Conservation (phyloP, 2,329 filamentous ascomycete species). For the Endothia cerciana region DNA sequence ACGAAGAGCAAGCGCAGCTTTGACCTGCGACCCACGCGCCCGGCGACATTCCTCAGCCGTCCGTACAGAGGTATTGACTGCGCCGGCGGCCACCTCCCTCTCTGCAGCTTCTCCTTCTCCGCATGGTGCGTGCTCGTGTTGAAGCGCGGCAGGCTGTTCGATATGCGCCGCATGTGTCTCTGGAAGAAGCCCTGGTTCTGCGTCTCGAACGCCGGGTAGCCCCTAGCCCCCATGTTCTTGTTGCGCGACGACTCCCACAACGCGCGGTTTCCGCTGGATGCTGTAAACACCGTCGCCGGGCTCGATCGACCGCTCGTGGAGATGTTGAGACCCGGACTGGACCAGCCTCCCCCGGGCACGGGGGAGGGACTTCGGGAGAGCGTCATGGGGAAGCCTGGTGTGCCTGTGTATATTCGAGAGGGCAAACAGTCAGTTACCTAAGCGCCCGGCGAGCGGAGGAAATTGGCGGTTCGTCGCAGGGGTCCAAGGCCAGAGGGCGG, state of each 20-base stretch:
- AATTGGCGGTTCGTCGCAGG: slow-evolving; percentile 23
- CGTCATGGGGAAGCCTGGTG: slow-evolving; percentile 70
- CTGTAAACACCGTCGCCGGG: slow-evolving; percentile 56
- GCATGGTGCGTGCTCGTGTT: slow-evolving; percentile 59
- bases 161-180: slow-evolving; percentile 80
- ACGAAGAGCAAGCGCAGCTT: slow-evolving; percentile 66
- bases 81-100: slow-evolving; percentile 56
- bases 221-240: slow-evolving; percentile 70
- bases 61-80: slow-evolving; percentile 51
- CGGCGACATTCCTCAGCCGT: slow-evolving; percentile 50
- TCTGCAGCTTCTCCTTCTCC: slow-evolving; percentile 77
- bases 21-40: slow-evolving; percentile 64
- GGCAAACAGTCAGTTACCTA: slow-evolving; percentile 13
- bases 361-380: slow-evolving; percentile 88
- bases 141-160: slow-evolving; percentile 77
- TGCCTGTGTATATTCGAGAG: slow-evolving; percentile 46
- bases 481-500: slow-evolving; percentile 18
- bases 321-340: slow-evolving; percentile 77
- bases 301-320: slow-evolving; percentile 70
- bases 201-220: slow-evolving; percentile 76
- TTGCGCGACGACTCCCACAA: slow-evolving; percentile 80
- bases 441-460: slow-evolving; percentile 12
- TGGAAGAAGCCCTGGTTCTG: slow-evolving; percentile 87
- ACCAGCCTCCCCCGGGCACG: slow-evolving; percentile 83
- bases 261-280: slow-evolving; percentile 52